These are phyloP conservation scores for Malus sieversii DNA, from an alignment of 306 rosid species.

Conservation along the genomic window DNA sequence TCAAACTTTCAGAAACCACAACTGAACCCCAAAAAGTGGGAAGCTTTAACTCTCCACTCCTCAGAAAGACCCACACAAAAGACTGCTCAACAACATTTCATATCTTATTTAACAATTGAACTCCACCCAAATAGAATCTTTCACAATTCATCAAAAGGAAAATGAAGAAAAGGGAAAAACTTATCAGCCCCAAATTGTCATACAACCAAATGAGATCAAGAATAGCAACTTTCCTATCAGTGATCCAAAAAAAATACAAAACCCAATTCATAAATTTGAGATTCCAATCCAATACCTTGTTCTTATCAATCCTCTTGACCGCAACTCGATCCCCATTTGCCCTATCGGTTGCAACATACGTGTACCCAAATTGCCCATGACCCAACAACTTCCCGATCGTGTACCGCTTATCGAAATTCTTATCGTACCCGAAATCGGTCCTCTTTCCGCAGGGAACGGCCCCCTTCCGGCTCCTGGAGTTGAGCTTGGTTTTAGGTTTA, in stretches of 20 bases:
- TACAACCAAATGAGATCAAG: neutral
- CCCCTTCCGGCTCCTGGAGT: conserved; percentile 30
- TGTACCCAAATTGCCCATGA: conserved; percentile 94
- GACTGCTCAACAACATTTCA: conserved; percentile 4
- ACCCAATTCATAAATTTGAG: conserved; percentile 3
- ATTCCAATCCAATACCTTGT: conserved; percentile 44
- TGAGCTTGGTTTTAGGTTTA: conserved; percentile 24
- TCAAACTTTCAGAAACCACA: neutral
- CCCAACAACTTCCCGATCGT: conserved; percentile 87
- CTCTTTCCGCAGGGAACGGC: conserved; percentile 73
- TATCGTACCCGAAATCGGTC: conserved; percentile 91
- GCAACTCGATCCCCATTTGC: conserved; percentile 90
- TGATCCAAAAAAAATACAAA: neutral
- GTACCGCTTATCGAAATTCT: conserved; percentile 55
- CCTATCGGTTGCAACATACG: conserved; percentile 75
- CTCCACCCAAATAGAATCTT: conserved; percentile 2
- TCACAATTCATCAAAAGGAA: neutral
- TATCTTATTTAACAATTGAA: conserved; percentile 20
- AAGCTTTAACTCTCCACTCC: neutral
- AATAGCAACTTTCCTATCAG: conserved; percentile 1
- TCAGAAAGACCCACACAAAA: conserved; percentile 1
- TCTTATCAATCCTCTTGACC: conserved; percentile 84
- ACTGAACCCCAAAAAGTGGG: neutral
- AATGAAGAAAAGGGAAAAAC: neutral
- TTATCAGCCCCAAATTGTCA: conserved; percentile 1